Base-by-base conservation (phyloP, 2,329 filamentous ascomycete genomes). In the Cercospora sesami region DNA sequence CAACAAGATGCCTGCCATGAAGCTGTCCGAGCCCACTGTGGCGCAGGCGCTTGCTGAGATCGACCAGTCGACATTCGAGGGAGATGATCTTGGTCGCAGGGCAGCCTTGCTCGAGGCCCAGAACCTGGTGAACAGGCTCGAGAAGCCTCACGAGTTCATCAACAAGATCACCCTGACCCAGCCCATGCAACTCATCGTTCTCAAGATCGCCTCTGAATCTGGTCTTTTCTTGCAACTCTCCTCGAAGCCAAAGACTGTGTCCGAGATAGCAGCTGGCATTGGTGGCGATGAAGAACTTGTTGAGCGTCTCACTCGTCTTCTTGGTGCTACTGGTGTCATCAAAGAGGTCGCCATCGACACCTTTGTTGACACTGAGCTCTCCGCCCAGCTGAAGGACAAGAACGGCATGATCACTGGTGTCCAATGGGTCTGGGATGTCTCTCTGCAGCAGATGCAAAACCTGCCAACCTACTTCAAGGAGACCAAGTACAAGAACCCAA, bases 401-500 rank as follows among this genome's bases (percentile, higher is more conserved):
- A 59, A 59, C 7, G 69, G 68, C 45, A 36, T 63, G 10, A 60
- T 66, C 18, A 61, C 31, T 16, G 70, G 68, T 12, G 30, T 72
- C 31, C 58, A 69, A 33, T 58, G 63, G 21, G 60, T 59, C 12
- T 67, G 66, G 57, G 63, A 65, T 23, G 53, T 60, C 18, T 57
- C 66, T 21, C 53, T 64, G 8, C 33, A 45, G 39, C 60, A 66
- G 14, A 42, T 57, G 14, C 36, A 33, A 30, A 58, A 58, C 18
- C 45, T 69, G 28, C 69, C 70, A 9, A 57, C 64, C 8, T 72
- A 68, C 57, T 67, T 72, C 36, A 55, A 58, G 18, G 12, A 21
- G 12, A 61, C 45, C 12, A 51, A 57, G 5, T 71, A 71, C 48
- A 39, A 57, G n/a, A 67, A 70, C 30, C 68, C 69, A 33, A 28